phyloP scores from a whole-genome alignment of 108 stramenopile species.

The Craspedostauros australis region DNA sequence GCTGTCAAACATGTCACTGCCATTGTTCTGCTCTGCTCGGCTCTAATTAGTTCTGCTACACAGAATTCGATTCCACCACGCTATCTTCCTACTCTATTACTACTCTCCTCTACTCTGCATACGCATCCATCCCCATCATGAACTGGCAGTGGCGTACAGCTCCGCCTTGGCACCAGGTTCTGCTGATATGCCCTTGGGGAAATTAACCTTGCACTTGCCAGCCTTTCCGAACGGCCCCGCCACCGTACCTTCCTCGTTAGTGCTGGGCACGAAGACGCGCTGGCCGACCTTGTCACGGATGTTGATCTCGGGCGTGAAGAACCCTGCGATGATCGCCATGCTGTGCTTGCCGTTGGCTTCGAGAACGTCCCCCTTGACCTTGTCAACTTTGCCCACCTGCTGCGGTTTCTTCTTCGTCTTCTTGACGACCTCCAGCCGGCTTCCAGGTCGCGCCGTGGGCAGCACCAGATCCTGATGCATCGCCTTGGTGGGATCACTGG shows the following conservation, averaged over 20 bases:
- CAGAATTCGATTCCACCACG: no score
- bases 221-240: slow-evolving; percentile 89
- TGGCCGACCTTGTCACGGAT: slow-evolving; percentile 63
- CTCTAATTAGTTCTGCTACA: no score
- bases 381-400: slow-evolving; percentile 59
- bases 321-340: slow-evolving; percentile 75
- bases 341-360: slow-evolving; percentile 57
- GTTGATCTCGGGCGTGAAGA: slow-evolving; percentile 86
- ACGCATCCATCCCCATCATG: background rate
- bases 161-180: slow-evolving; percentile 32
- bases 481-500: slow-evolving; percentile 69
- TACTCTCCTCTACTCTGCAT: no score
- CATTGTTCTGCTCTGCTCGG: no score
- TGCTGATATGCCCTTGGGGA: slow-evolving; percentile 69
- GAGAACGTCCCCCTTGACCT: slow-evolving; percentile 72
- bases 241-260: slow-evolving; percentile 65
- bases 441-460: slow-evolving; percentile 53
- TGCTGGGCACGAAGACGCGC: slow-evolving; percentile 43
- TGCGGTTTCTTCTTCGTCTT: slow-evolving; percentile 47
- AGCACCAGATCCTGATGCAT: slow-evolving; percentile 75
- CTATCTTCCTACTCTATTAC: no score
- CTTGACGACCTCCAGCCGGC: slow-evolving; percentile 47
- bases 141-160: slow-evolving; percentile 1
- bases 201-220: slow-evolving; percentile 91
- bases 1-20: no score